Evolutionary conservation across 768 basidiomycete genomes (phyloP).

Genomic region (Sporobolomyces phaffii): DNA sequence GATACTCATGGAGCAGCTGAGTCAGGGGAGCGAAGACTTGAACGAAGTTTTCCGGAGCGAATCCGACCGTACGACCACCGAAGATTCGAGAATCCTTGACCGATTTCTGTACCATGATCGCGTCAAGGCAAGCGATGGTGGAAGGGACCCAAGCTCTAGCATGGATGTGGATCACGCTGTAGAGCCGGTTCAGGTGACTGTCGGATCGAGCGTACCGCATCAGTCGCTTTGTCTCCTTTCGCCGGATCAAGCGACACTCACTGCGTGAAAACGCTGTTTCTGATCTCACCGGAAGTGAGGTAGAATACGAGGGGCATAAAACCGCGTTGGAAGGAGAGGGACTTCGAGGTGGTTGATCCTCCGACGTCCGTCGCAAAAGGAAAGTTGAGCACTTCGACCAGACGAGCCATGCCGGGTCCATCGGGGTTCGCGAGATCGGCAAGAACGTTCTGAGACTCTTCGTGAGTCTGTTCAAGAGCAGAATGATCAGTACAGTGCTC

Average conservation of each 20-base stretch:
- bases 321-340: constrained; percentile 59
- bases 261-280: background rate
- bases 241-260: background rate
- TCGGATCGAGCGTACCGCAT: background rate
- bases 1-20: constrained; percentile 55
- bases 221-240: too few species aligned
- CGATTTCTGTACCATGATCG: constrained; percentile 34
- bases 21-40: constrained; percentile 53
- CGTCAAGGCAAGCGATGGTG: constrained; percentile 50
- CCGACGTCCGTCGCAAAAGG: background rate
- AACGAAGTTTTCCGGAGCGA: constrained; percentile 44
- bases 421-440: background rate
- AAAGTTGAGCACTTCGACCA: background rate
- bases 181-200: constrained; percentile 49
- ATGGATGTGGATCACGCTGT: constrained; percentile 52
- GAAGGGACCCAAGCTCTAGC: constrained; percentile 50
- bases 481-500: background rate
- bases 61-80: background rate
- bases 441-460: background rate
- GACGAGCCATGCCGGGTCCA: background rate
- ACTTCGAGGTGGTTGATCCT: background rate
- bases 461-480: background rate
- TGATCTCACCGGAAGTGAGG: background rate
- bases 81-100: background rate
- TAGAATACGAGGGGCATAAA: constrained; percentile 54